A percentile compares a stretch with the other conserved stretches of the same genome.
Conservation (phyloP, 768 basidiomycete species). For the Tulasnella sp. region DNA sequence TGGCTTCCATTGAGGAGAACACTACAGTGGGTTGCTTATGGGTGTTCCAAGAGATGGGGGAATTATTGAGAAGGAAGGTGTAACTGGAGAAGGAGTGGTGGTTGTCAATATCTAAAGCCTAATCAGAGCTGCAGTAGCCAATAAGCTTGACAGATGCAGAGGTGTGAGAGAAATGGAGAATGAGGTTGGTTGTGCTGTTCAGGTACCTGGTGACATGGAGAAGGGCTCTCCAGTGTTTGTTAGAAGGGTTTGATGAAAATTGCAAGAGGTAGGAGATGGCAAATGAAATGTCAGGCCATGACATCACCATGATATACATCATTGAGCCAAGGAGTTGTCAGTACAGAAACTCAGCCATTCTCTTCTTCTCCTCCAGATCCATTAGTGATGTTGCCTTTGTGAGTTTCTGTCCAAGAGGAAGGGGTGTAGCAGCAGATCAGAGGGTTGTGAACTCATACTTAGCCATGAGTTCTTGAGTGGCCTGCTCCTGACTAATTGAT, state of each 20-base stretch:
- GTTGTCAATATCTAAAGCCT: constrained; percentile 5
- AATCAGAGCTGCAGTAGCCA: constrained; percentile 1
- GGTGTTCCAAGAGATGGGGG: constrained; percentile 7
- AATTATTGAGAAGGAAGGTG: neutral
- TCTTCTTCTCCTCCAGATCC: no score
- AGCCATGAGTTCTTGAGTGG: no score
- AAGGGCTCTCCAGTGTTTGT: constrained; percentile 19
- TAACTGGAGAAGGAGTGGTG: constrained; percentile 9
- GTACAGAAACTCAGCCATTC: no score
- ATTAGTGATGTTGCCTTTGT: no score
- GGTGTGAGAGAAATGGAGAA: neutral
- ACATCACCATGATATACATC: constrained; percentile 4
- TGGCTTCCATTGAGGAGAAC: constrained; percentile 13
- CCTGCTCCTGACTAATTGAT: neutral
- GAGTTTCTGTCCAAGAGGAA: no score
- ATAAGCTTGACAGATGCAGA: neutral
- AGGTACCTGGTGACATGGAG: constrained; percentile 21
- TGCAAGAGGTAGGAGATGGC: constrained; percentile 23
- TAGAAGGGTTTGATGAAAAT: constrained; percentile 18
- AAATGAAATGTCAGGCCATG: constrained; percentile 23
- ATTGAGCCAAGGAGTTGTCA: no score
- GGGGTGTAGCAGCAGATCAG: no score
- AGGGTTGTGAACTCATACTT: no score
- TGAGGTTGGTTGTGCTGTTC: neutral
- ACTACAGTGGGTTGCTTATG: constrained; percentile 13